These are phyloP conservation scores for Alternaria gaisen DNA, from an alignment of 2,329 filamentous ascomycete genomes.

Conservation along the genomic window DNA sequence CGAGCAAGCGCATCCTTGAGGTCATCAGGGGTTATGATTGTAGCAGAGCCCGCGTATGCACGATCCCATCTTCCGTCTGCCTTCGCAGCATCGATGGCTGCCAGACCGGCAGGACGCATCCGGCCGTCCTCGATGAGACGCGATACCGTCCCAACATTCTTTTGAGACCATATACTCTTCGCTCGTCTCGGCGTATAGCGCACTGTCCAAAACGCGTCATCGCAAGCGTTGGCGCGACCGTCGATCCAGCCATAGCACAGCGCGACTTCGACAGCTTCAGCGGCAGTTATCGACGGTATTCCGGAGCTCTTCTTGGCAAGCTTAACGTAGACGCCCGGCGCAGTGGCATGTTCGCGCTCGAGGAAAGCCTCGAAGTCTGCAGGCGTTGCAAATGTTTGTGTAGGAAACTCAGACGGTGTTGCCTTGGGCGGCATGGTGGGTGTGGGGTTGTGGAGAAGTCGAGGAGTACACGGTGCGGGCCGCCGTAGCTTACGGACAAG, in stretches of 20 bases:
- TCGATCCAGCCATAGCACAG: slow-evolving; percentile 72
- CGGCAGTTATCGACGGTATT: slow-evolving; percentile 56
- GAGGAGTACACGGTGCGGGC: not conserved
- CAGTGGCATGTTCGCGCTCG: slow-evolving; percentile 45
- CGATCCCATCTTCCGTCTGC: slow-evolving; percentile 66
- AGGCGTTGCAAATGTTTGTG: slow-evolving; percentile 15
- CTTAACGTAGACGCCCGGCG: slow-evolving; percentile 58
- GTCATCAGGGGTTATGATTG: slow-evolving; percentile 59
- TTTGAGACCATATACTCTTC: slow-evolving; percentile 67
- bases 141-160: slow-evolving; percentile 65
- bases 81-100: slow-evolving; percentile 64
- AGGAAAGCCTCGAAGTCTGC: slow-evolving; percentile 39
- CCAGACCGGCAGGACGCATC: slow-evolving; percentile 60
- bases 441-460: not conserved
- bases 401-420: slow-evolving; percentile 12
- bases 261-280: slow-evolving; percentile 64
- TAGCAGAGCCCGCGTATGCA: slow-evolving; percentile 63
- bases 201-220: slow-evolving; percentile 62
- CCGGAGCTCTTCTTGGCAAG: slow-evolving; percentile 59
- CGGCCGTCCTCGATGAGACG: slow-evolving; percentile 56
- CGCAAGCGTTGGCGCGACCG: slow-evolving; percentile 59
- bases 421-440: slow-evolving; percentile 14
- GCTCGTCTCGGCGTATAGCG: slow-evolving; percentile 67
- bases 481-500: not conserved
- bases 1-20: slow-evolving; percentile 56